These are phyloP conservation scores for Starmerella asiatica DNA, from an alignment of 805 yeast genomes.

Conservation along the genomic window DNA sequence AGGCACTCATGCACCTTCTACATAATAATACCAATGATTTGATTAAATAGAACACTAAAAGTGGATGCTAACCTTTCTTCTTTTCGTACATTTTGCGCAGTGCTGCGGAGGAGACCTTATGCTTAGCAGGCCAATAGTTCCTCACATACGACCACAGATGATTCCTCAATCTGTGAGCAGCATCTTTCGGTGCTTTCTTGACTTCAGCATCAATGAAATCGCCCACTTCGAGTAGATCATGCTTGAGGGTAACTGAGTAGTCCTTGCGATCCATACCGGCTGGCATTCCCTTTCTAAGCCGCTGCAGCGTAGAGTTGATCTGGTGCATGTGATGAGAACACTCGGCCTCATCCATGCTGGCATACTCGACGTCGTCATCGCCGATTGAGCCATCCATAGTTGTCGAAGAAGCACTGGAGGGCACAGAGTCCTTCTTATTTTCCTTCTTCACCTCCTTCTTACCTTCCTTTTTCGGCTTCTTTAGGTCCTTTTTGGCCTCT, in stretches of 20 bases:
- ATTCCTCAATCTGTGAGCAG: constrained; percentile 33
- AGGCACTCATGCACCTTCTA: constrained; percentile 41
- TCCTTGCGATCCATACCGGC: constrained; percentile 61
- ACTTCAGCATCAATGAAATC: constrained; percentile 44
- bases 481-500: constrained; percentile 2
- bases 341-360: constrained; percentile 61
- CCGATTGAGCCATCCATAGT: constrained; percentile 10
- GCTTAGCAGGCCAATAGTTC: constrained; percentile 70
- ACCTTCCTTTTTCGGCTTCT: constrained; percentile 12
- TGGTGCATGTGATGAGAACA: constrained; percentile 53
- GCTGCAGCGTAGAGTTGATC: constrained; percentile 51
- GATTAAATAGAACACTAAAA: too few relatives aligned
- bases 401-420: constrained; percentile 12
- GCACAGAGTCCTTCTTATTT: background rate
- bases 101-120: constrained; percentile 45
- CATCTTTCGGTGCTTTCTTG: constrained; percentile 22
- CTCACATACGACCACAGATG: constrained; percentile 80
- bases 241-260: constrained; percentile 59
- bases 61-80: constrained; percentile 12
- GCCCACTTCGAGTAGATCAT: constrained; percentile 60
- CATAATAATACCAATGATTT: background rate
- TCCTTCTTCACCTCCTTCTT: constrained; percentile 9
- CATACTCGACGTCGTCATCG: constrained; percentile 41
- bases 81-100: constrained; percentile 58
- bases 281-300: constrained; percentile 50